phyloP scores from a whole-genome alignment of 2,329 filamentous ascomycete genomes.

The Colletotrichum coccodes region DNA sequence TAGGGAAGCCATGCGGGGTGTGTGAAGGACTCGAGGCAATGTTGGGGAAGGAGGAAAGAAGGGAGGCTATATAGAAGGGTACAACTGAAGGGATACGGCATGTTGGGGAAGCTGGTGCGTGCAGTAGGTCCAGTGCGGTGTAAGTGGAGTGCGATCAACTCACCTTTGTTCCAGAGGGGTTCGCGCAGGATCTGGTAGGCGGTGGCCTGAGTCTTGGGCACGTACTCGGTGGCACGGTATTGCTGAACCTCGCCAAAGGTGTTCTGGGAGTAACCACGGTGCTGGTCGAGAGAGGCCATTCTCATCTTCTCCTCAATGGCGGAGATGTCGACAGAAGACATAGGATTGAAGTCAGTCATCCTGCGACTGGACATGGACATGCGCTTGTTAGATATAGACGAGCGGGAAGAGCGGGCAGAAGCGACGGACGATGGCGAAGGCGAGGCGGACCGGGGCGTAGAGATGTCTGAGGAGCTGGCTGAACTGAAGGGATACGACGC shows the following conservation, averaged over 20 bases:
- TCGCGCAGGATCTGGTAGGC: conserved; percentile 72
- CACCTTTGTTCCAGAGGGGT: conserved; percentile 75
- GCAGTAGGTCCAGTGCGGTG: conserved; percentile 28
- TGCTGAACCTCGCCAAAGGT: conserved; percentile 67
- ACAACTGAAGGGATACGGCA: conserved; percentile 29
- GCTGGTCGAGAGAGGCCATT: conserved; percentile 67
- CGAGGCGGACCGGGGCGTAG: conserved; percentile 64
- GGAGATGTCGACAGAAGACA: conserved; percentile 65
- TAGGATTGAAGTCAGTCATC: conserved; percentile 63
- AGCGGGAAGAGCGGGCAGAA: conserved; percentile 59
- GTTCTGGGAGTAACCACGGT: conserved; percentile 68
- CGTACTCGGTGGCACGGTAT: conserved; percentile 62
- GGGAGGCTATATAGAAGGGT: conserved; percentile 26
- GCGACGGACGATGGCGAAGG: conserved; percentile 57
- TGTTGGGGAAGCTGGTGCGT: conserved; percentile 29
- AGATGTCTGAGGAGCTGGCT: conserved; percentile 60
- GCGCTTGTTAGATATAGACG: conserved; percentile 62
- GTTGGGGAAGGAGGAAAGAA: conserved; percentile 13
- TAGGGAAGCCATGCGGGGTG: conserved; percentile 30
- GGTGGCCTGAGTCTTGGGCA: conserved; percentile 59
- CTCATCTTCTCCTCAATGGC: conserved; percentile 70
- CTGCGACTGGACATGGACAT: conserved; percentile 61
- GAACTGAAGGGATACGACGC: conserved; percentile 52
- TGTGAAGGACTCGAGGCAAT: conserved; percentile 3
- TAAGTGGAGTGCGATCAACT: conserved; percentile 37